Conservation (phyloP, 2,329 filamentous ascomycete genomes). For the Didymella pomorum region DNA sequence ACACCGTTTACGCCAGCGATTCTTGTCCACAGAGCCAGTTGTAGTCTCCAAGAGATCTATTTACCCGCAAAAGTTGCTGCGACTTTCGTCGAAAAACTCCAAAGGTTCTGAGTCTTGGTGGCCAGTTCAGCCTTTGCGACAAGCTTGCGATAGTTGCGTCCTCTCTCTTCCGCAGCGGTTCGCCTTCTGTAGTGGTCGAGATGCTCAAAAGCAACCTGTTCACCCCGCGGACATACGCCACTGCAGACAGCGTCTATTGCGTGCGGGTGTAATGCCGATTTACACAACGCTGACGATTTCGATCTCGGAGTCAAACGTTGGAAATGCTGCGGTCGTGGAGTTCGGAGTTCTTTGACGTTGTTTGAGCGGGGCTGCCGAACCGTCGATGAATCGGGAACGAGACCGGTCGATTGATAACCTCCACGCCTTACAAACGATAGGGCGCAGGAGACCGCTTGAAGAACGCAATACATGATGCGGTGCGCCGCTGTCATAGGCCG, state of each 20-base stretch:
- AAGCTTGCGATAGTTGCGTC: too few species aligned
- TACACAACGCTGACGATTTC: background rate
- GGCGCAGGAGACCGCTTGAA: constrained; percentile 2
- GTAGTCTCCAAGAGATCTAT: too few species aligned
- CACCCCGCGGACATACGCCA: too few species aligned
- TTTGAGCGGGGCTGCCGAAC: constrained; percentile 14
- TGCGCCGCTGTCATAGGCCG: background rate
- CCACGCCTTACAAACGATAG: constrained; percentile 12
- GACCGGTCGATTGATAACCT: constrained; percentile 1
- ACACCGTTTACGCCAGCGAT: too few species aligned
- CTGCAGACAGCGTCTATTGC: background rate
- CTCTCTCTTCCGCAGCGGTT: too few species aligned
- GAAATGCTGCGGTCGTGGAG: constrained; percentile 2
- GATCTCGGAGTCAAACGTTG: constrained; percentile 11
- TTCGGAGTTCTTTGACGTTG: constrained; percentile 14
- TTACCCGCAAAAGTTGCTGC: too few species aligned
- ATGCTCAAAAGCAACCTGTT: too few species aligned
- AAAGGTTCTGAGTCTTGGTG: too few species aligned
- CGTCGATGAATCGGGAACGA: constrained; percentile 13
- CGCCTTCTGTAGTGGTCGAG: too few species aligned
- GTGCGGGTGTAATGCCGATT: background rate
- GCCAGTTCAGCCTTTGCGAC: too few species aligned
- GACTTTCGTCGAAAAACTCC: too few species aligned
- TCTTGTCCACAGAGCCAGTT: too few species aligned
- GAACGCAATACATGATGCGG: constrained; percentile 4